Evolutionary conservation across 257 asterid genomes (phyloP), one percentile per base, ranked within the genome.

Genomic region (Solanum pimpinellifolium): DNA sequence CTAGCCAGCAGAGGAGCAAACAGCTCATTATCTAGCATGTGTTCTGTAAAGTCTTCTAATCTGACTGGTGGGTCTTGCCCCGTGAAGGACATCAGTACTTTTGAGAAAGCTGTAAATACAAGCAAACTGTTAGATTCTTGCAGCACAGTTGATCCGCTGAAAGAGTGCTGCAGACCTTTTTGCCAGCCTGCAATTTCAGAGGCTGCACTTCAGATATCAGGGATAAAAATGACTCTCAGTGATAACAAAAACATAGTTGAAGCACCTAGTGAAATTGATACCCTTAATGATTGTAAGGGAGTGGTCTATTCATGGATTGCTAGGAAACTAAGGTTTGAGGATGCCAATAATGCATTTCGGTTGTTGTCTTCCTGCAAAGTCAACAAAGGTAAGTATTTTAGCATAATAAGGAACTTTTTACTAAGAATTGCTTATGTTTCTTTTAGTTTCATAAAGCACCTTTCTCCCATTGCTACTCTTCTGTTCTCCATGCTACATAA

Each of bases 1-100:
- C 91, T 97, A 87, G 95, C 97, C 86, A 96, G 99, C 90, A 92
- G 98, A 92, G 99, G 99, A 49, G 99, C 99, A 86, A 97, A 95
- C 85, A 93, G 92, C 86, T 96, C 98, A 1, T 73, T 97, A 88
- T 94, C 99, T 41, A 80, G 90, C 41, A 90, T 96, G 74, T 97
- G 99, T 93, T 91, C 98, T 35, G 90, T 91, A 4, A 95, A 94
- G 84, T 92, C 99, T 37, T 87, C 92, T 3, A 93, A 97, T 90
- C 95, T 97, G 65, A 97, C 99, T n/a, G 98, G 98, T 83, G 98
- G 98, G 56, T 94, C 98, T 27, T 97, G 99, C 92, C 99, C 99
- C 18, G 97, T 97, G 84, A 97, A 94, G 93, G 98, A 95, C 72
- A 73, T 92, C 35, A 56, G 88, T 33, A 92, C 93, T 84, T 97